phyloP scores from a whole-genome alignment of 306 rosid species.

The Quercus berberidifolia region DNA sequence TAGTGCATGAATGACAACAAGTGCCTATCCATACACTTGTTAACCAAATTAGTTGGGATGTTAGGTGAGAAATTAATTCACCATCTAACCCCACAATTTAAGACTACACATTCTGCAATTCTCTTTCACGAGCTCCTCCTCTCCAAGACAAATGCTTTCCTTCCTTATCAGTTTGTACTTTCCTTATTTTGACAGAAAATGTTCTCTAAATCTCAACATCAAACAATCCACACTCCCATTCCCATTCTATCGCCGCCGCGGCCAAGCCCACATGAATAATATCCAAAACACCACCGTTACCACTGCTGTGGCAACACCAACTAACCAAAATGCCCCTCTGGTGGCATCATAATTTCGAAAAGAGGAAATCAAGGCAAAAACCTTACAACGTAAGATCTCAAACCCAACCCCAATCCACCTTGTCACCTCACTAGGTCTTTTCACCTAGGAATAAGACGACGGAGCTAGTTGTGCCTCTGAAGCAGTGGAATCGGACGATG shows the following conservation, averaged over 20 bases:
- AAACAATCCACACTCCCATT: not conserved
- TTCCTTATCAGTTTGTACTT: no score
- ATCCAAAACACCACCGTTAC: not conserved
- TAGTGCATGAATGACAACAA: no score
- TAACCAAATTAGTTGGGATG: no score
- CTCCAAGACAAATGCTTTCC: no score
- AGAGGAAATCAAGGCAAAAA: not conserved
- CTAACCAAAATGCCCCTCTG: not conserved
- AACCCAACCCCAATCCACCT: not conserved
- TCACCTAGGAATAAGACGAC: not conserved
- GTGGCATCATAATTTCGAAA: not conserved
- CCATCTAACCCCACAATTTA: no score
- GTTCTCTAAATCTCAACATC: not conserved
- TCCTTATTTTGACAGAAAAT: no score
- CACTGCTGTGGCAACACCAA: not conserved
- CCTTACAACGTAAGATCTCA: not conserved
- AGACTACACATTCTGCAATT: no score
- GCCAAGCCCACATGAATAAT: not conserved
- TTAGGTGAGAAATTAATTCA: no score
- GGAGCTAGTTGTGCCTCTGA: not conserved
- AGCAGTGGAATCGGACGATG: not conserved
- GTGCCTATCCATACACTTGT: no score
- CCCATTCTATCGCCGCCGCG: not conserved
- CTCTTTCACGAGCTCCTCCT: no score
- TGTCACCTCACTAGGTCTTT: not conserved